phyloP scores from a whole-genome alignment of 83 land plant species.

The Picea mariana region DNA sequence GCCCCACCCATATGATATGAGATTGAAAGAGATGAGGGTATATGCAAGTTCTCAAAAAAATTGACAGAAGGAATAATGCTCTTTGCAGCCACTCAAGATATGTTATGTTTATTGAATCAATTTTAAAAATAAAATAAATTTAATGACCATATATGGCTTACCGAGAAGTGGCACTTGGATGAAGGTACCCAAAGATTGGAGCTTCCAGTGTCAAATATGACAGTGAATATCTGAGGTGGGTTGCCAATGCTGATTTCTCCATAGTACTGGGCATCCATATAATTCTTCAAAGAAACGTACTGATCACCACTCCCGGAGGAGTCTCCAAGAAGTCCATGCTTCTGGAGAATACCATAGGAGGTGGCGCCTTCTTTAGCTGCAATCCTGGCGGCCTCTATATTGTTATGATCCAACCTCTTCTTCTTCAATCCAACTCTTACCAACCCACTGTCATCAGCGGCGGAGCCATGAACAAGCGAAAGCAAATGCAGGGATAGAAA shows the following conservation, averaged over 20 bases:
- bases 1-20: too few species aligned
- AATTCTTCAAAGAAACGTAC: slow-evolving; percentile 63
- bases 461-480: background rate
- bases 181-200: slow-evolving; percentile 93
- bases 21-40: too few species aligned
- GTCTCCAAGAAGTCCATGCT: slow-evolving; percentile 25
- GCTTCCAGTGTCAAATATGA: slow-evolving; percentile 89
- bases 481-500: too few species aligned
- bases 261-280: slow-evolving; percentile 91
- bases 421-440: slow-evolving; percentile 51
- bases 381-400: background rate
- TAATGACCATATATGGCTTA: slow-evolving; percentile 24
- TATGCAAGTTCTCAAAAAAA: too few species aligned
- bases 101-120: too few species aligned
- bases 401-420: slow-evolving; percentile 27
- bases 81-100: too few species aligned
- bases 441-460: slow-evolving; percentile 8
- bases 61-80: too few species aligned
- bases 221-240: slow-evolving; percentile 81
- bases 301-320: slow-evolving; percentile 30
- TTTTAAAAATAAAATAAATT: too few species aligned
- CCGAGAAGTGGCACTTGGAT: slow-evolving; percentile 77
- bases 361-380: slow-evolving; percentile 3
- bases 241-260: slow-evolving; percentile 85
- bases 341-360: slow-evolving; percentile 14